Base-by-base conservation (phyloP, 306 rosid species). In the Urtica urens region DNA sequence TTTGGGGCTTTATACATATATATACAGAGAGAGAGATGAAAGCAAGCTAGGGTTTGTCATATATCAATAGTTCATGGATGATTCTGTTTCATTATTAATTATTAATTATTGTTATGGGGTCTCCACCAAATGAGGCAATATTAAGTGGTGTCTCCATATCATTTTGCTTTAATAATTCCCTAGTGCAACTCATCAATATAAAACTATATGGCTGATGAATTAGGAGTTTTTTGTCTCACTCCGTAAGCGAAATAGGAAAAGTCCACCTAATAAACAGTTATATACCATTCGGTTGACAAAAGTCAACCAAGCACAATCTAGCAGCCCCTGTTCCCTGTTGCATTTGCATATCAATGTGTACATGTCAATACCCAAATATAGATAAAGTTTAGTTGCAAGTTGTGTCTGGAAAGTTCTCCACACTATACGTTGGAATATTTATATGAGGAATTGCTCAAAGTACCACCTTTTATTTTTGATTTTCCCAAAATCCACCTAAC, bases 81-180 rank as follows among this genome's bases (percentile, higher is more conserved):
- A 7, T 3, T n/a, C n/a, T n/a, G n/a, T n/a, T n/a, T 6, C 6
- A 23, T 29, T 17, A 14, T 14, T 23, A 38, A 13, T 37, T 28
- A 37, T 26, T 47, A 46, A 63, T 63, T 46, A 42, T 59, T 60
- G 59, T 59, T 64, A 54, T 62, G 73, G 66, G 47, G 62, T 55
- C 57, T 64, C 68, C 76, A 72, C 76, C 67, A 53, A 57, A 59
- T 38, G 59, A 31, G 64, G 62, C 66, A 66, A 68, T 23, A 38
- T 21, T 63, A 57, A 75, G 79, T 78, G 86, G 50, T 7, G 33
- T 56, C 27, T 49, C 81, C 77, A 75, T 39, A 10, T 35, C 38
- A 38, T 39, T 38, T 27, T 10, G 48, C 57, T 53, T 42, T 64
- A 47, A 30, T 54, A 58, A 34, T 15, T 46, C 21, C 47, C 31